Evolutionary conservation across 2,329 filamentous ascomycete genomes (phyloP).

Genomic region (Penicillium sp.): DNA sequence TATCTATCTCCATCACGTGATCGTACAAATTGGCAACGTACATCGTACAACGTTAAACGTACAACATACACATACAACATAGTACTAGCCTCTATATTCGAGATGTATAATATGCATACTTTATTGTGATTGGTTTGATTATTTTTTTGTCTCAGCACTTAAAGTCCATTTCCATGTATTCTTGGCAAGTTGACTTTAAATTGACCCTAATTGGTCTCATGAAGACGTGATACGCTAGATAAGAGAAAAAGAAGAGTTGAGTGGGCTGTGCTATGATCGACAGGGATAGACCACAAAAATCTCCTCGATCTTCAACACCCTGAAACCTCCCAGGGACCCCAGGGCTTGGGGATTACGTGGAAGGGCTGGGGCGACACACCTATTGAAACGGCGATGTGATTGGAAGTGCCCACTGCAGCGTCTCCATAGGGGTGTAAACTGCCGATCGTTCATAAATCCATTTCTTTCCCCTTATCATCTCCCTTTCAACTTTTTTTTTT

Average conservation of each 20-base stretch:
- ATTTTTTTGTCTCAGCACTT: neutral
- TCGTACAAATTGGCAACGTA: too few relatives aligned
- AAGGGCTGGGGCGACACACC: conserved; percentile 1
- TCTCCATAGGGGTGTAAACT: conserved; percentile 6
- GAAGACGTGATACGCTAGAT: neutral
- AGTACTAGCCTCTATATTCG: neutral
- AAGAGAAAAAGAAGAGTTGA: neutral
- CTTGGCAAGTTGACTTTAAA: neutral
- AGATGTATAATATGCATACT: neutral
- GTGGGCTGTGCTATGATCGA: conserved; percentile 7
- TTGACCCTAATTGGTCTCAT: neutral
- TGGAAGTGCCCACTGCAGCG: conserved; percentile 1
- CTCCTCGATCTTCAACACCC: neutral
- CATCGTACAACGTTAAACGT: neutral
- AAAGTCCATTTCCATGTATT: neutral
- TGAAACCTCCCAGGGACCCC: neutral
- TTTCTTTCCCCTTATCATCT: conserved; percentile 8
- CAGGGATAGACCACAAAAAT: conserved; percentile 5
- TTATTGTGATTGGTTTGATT: neutral
- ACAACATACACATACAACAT: neutral
- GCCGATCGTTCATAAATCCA: conserved; percentile 12
- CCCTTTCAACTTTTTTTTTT: neutral
- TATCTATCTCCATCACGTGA: neutral
- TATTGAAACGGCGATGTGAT: conserved; percentile 2
- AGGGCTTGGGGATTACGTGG: conserved; percentile 4